Percentiles rank a stretch among this genome's conserved stretches.
Conservation (phyloP, 2,329 filamentous ascomycete genomes). For the Didymellaceae sp. region DNA sequence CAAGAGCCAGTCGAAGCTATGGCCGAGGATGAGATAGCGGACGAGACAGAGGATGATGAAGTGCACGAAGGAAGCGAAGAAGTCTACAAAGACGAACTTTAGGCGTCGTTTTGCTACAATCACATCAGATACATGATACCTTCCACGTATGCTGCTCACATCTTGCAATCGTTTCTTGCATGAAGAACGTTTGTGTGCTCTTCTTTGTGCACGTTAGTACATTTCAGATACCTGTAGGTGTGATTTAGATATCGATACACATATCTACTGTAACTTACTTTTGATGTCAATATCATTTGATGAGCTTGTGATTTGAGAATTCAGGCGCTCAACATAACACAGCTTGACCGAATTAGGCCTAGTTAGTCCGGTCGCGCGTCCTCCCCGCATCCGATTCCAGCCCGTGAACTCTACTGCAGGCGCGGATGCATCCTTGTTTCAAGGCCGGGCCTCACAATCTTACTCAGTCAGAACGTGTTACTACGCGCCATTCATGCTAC, state of each 20-base stretch:
- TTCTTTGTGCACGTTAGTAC: no score
- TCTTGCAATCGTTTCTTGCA: background rate
- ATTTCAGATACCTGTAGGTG: no score
- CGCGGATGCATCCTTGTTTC: slow-evolving; percentile 17
- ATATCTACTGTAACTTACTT: no score
- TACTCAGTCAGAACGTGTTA: slow-evolving; percentile 15
- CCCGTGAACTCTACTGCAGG: slow-evolving; percentile 12
- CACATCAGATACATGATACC: background rate
- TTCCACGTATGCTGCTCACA: no score
- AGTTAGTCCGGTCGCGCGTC: slow-evolving; percentile 9
- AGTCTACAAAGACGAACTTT: slow-evolving; percentile 51
- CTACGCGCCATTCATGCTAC: slow-evolving; percentile 19
- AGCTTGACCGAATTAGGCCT: slow-evolving; percentile 3
- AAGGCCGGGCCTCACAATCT: slow-evolving; percentile 5
- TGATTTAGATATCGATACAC: no score
- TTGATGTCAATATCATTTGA: no score
- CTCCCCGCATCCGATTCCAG: slow-evolving; percentile 15
- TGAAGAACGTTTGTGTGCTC: no score
- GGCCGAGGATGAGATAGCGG: slow-evolving; percentile 20
- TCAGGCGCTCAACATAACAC: no score
- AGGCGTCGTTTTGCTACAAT: slow-evolving; percentile 4
- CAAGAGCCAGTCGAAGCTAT: slow-evolving; percentile 22
- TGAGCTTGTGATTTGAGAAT: no score
- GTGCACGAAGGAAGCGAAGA: slow-evolving; percentile 49
- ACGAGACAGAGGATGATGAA: slow-evolving; percentile 19